Conservation (phyloP, 495 filamentous ascomycete genomes). For the Aspergillus bertholletiae region DNA sequence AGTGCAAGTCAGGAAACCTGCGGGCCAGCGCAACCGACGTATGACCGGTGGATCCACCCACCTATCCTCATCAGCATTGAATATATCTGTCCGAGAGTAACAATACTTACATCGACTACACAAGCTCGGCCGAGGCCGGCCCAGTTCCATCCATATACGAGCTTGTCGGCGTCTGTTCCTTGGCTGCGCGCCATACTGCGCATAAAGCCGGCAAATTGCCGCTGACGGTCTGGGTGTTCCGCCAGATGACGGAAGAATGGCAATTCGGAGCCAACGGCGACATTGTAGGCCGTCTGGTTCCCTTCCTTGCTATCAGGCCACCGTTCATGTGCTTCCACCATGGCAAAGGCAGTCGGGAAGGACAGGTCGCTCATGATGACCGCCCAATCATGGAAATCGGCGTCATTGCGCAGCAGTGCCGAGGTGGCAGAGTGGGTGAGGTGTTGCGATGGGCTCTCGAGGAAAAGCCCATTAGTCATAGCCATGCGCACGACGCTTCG, state of each 20-base stretch:
- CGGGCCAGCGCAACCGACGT: slow-evolving; percentile 26
- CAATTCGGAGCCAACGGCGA: slow-evolving; percentile 23
- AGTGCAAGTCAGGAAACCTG: slow-evolving; percentile 23
- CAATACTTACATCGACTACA: slow-evolving; percentile 19
- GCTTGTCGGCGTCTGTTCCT: slow-evolving; percentile 16
- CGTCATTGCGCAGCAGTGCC: slow-evolving; percentile 16
- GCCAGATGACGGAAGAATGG: slow-evolving; percentile 21
- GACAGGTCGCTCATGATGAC: slow-evolving; percentile 16
- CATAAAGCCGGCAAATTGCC: slow-evolving; percentile 24
- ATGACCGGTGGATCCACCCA: slow-evolving; percentile 30
- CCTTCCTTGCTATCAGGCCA: slow-evolving; percentile 14
- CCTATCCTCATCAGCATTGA: slow-evolving; percentile 5
- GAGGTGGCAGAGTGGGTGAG: slow-evolving; percentile 29
- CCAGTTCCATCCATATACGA: slow-evolving; percentile 25
- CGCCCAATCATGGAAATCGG: slow-evolving; percentile 19
- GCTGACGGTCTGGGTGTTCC: background rate
- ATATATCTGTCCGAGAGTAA: slow-evolving; percentile 1
- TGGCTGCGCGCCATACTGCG: slow-evolving; percentile 13
- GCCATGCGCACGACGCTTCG: slow-evolving; percentile 32
- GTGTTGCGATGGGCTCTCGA: slow-evolving; percentile 13
- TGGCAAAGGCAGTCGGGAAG: slow-evolving; percentile 8
- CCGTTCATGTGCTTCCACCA: slow-evolving; percentile 16
- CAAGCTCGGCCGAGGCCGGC: slow-evolving; percentile 5
- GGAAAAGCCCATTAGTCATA: slow-evolving; percentile 28
- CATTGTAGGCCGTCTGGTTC: slow-evolving; percentile 27